A percentile compares a stretch with the other conserved stretches of the same genome.
Evolutionary conservation across 2,329 filamentous ascomycete species (phyloP).

Genomic region (Phyllosticta citrichinensis): DNA sequence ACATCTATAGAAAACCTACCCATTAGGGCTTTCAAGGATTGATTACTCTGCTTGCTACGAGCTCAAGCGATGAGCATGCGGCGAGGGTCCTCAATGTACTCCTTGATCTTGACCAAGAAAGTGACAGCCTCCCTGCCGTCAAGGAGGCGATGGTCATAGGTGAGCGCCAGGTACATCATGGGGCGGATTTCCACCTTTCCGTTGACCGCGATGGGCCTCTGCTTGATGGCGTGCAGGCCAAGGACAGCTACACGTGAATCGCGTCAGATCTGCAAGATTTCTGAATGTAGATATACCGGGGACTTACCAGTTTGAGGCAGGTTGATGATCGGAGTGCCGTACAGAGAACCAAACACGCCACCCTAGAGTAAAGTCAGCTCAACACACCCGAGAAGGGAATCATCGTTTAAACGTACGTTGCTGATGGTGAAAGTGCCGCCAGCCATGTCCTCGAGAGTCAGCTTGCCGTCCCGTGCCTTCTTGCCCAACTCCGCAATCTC

Average conservation of each 20-base stretch:
- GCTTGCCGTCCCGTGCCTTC: conserved; percentile 93
- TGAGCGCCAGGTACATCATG: conserved; percentile 98
- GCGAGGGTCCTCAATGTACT: conserved; percentile 90
- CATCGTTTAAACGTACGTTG: conserved; percentile 46
- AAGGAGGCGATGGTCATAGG: conserved; percentile 92
- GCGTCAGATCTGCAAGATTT: conserved; percentile 10
- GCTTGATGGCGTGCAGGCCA: conserved; percentile 93
- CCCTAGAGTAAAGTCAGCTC: conserved; percentile 35
- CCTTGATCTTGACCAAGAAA: conserved; percentile 94
- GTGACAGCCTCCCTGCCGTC: conserved; percentile 93
- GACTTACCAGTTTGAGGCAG: conserved; percentile 66
- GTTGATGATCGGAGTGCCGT: conserved; percentile 98
- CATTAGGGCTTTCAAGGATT: not conserved
- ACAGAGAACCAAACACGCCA: conserved; percentile 91
- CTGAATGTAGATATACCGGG: not conserved
- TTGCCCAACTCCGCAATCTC: conserved; percentile 88
- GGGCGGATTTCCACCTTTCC: conserved; percentile 92
- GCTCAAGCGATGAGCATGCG: conserved; percentile 62
- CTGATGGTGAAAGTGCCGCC: conserved; percentile 97
- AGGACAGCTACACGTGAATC: conserved; percentile 51
- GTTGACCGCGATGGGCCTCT: conserved; percentile 78
- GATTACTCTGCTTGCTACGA: not conserved
- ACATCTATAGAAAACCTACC: not conserved
- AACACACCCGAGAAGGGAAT: not conserved
- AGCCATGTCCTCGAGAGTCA: conserved; percentile 98